Evolutionary conservation across 495 filamentous ascomycete genomes (phyloP), one percentile per base, ranked within the genome.

Genomic region (Aspergillus sclerotioniger): DNA sequence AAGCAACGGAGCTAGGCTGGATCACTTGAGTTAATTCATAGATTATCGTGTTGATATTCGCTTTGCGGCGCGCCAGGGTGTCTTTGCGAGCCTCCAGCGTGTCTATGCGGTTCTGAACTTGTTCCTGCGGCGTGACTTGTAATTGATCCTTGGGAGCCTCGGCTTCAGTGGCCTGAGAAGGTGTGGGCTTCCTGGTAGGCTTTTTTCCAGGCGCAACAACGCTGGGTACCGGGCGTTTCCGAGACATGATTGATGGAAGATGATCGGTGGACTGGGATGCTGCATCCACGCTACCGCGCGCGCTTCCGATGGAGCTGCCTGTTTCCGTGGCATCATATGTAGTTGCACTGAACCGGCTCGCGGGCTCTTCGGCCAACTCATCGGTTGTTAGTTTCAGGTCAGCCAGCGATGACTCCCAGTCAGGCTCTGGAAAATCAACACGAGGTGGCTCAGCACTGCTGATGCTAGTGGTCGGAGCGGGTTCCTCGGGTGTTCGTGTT

Each of bases 331-430:
- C 78, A n/a, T 84, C 82, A 65, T 87, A 87, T 3, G 89, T 91
- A 15, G 87, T 87, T 47, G 85, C 73, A 68, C 86, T 91, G 74
- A 90, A 91, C 41, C 87, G 88, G 53, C 88, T 92, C 0, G 69
- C 65, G 8, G 84, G 87, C 50, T 87, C 78, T 20, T 29, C 41
- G 17, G 20, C 48, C 35, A 56, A 13, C 16, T 60, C 59, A 53
- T 64, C 44, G 21, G 68, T 58, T 35, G 65, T 54, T 25, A 73
- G 54, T 51, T 70, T 64, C 47, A 77, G 55, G 43, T 66, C 66
- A 37, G 58, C 60, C 13, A 70, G 50, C 9, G 58, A 45, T 32
- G 57, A 37, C 49, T 65, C 60, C 43, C 71, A 58, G 15, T 68
- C 62, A 32, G 63, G 51, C 13, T 46, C 59, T 21, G 60, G 54